Conservation (phyloP, 805 yeast genomes). For the Lachancea sp. region DNA sequence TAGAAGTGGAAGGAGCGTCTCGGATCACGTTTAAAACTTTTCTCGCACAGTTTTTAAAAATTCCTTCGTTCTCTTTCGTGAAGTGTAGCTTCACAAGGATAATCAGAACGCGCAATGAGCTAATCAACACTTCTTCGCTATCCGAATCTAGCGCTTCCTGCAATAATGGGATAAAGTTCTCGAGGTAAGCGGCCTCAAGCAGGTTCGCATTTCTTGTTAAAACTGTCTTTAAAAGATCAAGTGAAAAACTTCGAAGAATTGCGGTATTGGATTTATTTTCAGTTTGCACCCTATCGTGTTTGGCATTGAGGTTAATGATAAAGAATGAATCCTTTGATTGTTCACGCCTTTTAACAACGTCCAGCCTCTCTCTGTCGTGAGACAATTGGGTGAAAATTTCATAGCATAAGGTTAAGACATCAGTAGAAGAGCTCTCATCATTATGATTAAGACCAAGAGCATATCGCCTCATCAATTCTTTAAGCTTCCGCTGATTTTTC, state of each 20-base stretch:
- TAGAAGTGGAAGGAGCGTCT: conserved; percentile 69
- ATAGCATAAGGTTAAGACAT: conserved; percentile 63
- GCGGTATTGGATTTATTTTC: conserved; percentile 52
- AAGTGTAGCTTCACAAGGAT: conserved; percentile 57
- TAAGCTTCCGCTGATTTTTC: conserved; percentile 66
- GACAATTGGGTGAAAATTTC: conserved; percentile 62
- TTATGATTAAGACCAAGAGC: conserved; percentile 76
- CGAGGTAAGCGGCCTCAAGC: conserved; percentile 51
- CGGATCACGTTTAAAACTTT: conserved; percentile 56
- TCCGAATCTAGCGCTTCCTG: conserved; percentile 54
- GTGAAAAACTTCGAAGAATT: conserved; percentile 65
- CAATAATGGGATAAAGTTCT: conserved; percentile 70
- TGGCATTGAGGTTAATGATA: conserved; percentile 64
- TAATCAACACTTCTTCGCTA: conserved; percentile 69
- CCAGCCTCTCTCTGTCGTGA: neutral
- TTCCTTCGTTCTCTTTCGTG: conserved; percentile 38
- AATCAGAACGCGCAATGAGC: conserved; percentile 59
- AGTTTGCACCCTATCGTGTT: conserved; percentile 45
- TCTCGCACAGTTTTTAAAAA: conserved; percentile 57
- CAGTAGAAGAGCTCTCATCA: conserved; percentile 47
- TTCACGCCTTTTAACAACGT: neutral
- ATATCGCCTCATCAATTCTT: conserved; percentile 70
- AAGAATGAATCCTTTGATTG: conserved; percentile 39
- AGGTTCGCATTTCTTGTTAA: conserved; percentile 57
- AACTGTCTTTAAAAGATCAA: conserved; percentile 70